Evolutionary conservation across 371 early-diverging fungal genomes (phyloP), one percentile per base, ranked within the genome.

Genomic region (Chytridium lagenaria): DNA sequence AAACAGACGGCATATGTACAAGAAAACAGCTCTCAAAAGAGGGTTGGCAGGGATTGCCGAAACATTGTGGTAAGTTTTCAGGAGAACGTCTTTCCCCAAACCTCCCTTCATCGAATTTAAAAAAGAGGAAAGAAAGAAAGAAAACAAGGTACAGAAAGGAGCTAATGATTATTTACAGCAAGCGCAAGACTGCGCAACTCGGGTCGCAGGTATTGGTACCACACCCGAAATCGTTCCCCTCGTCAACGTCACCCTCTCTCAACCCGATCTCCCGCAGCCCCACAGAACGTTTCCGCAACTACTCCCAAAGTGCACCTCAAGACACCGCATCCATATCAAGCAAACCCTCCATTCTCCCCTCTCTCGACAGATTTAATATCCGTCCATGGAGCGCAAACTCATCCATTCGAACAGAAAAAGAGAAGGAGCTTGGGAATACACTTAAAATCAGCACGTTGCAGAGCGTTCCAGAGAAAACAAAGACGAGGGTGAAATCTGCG

Each of bases 321-420:
- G 55, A 52, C 55, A 52, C 55, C 5, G 26, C 26, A 23, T 52
- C 55, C 12, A 52, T 52, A 26, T 52, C 55, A 23, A 52, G 55
- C 26, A 12, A 26, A 12, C 55, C 7, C 5, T 52, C 55, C 12
- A 26, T n/a, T n/a, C 55, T 52, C 5, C 55, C 55, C 23, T 52
- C 55, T 26, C 26, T 52, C 7, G 55, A 52, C 26, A 10, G 55
- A 52, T 52, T 52, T 26, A 52, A 52, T 52, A 52, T 52, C 26
- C 55, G 55, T 26, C 55, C 55, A 5, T 52, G 55, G 55, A 52
- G 55, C 26, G 55, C 55, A 5, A 52, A 52, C 26, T 52, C 55
- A 5, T 52, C 55, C 12, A 26, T 52, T 5, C 12, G 26, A 26
- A 26, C 55, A 15, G 55, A 26, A 22, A 5, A 26, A 52, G 26